Evolutionary conservation across 108 stramenopile species (phyloP), one percentile per base, ranked within the genome.

Genomic region (Pelagomonas calceolata): DNA sequence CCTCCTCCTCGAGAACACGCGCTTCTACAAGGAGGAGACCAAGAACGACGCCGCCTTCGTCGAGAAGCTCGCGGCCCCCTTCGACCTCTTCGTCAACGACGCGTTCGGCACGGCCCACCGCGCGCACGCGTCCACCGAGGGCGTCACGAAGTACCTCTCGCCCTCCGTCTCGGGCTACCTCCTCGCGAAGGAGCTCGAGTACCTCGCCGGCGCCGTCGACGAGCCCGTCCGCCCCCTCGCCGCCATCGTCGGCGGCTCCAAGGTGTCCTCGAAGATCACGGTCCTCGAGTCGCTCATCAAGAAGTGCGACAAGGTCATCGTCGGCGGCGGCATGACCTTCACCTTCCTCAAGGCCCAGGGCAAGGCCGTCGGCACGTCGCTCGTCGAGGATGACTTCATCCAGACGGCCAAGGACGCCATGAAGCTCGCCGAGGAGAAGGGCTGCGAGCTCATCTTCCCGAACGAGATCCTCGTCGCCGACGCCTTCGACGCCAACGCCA

Each of bases 101-200:
- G 99, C 99, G 67, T 99, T 99, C 81, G 99, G 99, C 68, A 99
- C 99, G 66, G 99, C 99, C 78, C 99, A 99, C 88, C 94, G 99
- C 76, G 99, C 97, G 70, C 99, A 99, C 82, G 95, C 94, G 71
- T 95, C 94, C 76, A 99, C 96, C 63, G 97, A 98, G 86, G 99
- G 99, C 80, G 97, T 99, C 34, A 90, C 91, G 86, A 92, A 91
- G 87, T 90, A 85, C 89, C 86, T 94, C 66, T 78, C 84, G 64
- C 86, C 92, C 63, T 84, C 88, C 63, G 94, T 93, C 30, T 87
- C 90, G 64, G 96, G 96, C 76, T 94, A 92, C 86, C 85, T 95
- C 69, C 81, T 99, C 70, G 93, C 93, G 63, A 95, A 98, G 92
- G 99, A 99, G 86, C 87, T 99, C 45, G 94, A 98, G 78, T 98